Base-by-base conservation (phyloP, 164 flowering plant genomes). In the Amborella trichopoda region DNA sequence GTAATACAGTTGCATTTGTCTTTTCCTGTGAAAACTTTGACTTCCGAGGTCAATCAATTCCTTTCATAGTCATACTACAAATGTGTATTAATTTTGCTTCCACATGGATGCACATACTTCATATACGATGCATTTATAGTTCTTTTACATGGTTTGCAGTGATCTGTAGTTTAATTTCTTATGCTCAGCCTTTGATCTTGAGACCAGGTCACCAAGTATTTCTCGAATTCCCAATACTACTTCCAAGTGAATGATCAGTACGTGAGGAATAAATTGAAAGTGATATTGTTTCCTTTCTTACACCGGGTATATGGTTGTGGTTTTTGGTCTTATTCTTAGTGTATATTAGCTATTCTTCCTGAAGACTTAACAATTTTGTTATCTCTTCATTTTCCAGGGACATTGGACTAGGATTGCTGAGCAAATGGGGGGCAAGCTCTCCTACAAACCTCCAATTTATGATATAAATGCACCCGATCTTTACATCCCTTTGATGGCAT, bases 171-270 rank as follows among this genome's bases (percentile, higher is more conserved):
- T 30, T 9, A 16, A 38, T 16, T 38, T 38, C 4, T 38, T 22
- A n/a, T 16, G 16, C 16, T 38, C 20, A 16, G 41, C 8, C n/a
- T 36, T 22, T 36, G 12, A 44, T 22, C 22, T 26, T 43, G 24
- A 40, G 37, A 33, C 47, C 86, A 83, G 94, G 76, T 80, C 27
- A 71, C 80, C 48, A 65, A 71, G 61, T 81, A 78, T 40, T 75
- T 81, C 33, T 74, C 94, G 6, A 73, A 84, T 52, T 84, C 88
- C 1, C 82, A 78, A 28, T 81, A 84, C 56, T 84, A 84, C 46
- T 84, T 84, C 53, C 82, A 76, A 73, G 94, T 81, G 43, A 76
- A 77, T 58, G 80, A 81, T 44, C 73, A 68, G 10, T 84, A 81
- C 34, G 94, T 84, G 67, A 63, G 65, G 66, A 84, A 81, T 59